Base-by-base conservation (phyloP, 352 stramenopile species). In the Pythium insidiosum region DNA sequence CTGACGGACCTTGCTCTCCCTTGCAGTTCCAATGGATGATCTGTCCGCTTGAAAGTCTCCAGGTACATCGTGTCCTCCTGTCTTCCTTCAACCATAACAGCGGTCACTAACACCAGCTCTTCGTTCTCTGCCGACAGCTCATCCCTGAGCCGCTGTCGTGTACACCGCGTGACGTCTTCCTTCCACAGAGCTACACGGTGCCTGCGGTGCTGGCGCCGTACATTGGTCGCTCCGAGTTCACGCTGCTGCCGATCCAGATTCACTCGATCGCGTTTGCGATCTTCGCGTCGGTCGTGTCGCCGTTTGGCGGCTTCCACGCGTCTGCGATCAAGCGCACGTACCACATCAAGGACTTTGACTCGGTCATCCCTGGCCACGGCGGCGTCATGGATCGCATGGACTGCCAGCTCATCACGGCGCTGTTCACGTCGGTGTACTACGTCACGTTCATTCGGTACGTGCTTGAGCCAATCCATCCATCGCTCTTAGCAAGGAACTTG, bases 271-370 rank as follows among this genome's bases (percentile, higher is more conserved):
- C 93, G 59, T 96, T 99, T 54, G 94, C 89, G 11, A 76, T 96
- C 20, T 99, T 99, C 49, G 94, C 95, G 28, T 98, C 89, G 33
- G 61, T 99, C 20, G 89, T 99, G n/a, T 96, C 97, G 23, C 97
- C 97, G 20, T 99, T 99, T 63, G 96, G 96, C 41, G 97, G 97
- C 28, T 99, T 99, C 65, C 94, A 99, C 59, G 97, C 96, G 2
- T 98, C 84, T 31, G 97, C 96, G 19, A 98, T 99, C 53, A 99
- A 99, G 73, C 85, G 97, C 38, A 97, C 97, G 20, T 98, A 99
- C 73, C 85, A 94, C 37, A 81, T 98, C 39, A 99, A 99, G 73
- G 97, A 99, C 71, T 99, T 99, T 66, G 96, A 97, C 52, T 94
- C 83, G 21, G 73, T 99, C 36, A 98, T 99, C 48, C 97, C 97